Base-by-base conservation (phyloP, 2,329 filamentous ascomycete genomes). In the Fusarium siculi region DNA sequence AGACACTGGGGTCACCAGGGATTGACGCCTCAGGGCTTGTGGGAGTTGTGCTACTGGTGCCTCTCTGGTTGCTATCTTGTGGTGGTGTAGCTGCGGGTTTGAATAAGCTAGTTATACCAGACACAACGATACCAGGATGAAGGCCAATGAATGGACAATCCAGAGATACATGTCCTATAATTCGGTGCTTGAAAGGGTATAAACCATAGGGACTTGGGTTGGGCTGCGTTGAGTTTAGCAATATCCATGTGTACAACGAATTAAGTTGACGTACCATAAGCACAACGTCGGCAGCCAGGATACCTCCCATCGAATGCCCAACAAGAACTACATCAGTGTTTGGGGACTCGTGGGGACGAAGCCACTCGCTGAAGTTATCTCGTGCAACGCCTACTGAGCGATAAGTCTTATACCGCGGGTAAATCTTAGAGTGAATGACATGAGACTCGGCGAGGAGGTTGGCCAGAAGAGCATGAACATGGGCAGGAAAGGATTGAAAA, bases 301-400 rank as follows among this genome's bases (percentile, higher is more conserved):
- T 86, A 4, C 95, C 95, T 21, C 95, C 95, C 90, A 98, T 96
- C 46, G 93, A 97, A 81, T 97, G 95, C 2, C 95, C 95, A 6
- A 97, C 85, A 7, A 98, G 86, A 25, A 98, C 86, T 5, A 97
- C 87, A 83, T 98, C 95, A 2, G 94, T 95, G 25, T 85, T 88
- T 8, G 87, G 83, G 34, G 89, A 89, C 80, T 96, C 92, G 76
- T 97, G 93, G 11, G 94, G 94, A 65, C 88, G 85, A 36, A 97
- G 85, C 94, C 95, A 98, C 73, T 82, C 85, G 78, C 93, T 96
- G 79, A 97, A 97, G 78, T 94, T 93, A 78, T 97, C 92, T 65
- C 92, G 87, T 6, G 94, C 95, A 76, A 93, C 87, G 25, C 91
- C 87, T 61, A 95, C 90, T 42, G 90, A 87, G 75, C 90, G 89